phyloP scores from a whole-genome alignment of 345 rosid genomes.

The Hypericum androsaemum region DNA sequence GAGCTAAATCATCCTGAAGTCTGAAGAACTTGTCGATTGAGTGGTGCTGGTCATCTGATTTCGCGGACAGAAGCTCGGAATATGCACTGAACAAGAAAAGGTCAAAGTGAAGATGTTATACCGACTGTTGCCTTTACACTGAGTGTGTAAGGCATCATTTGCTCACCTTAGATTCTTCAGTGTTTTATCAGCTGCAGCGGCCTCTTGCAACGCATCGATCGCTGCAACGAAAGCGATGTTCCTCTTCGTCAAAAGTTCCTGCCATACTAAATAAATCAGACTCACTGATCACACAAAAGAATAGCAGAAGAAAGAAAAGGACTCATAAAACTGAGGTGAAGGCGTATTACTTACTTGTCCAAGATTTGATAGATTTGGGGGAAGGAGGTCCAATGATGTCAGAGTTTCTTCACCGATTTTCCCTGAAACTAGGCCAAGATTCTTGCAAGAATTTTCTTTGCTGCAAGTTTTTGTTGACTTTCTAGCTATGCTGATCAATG shows the following conservation, averaged over 20 bases:
- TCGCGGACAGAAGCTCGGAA: constrained; percentile 42
- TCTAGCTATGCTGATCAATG: constrained; percentile 18
- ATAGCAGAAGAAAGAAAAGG: neutral
- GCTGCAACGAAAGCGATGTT: constrained; percentile 46
- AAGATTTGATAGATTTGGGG: constrained; percentile 39
- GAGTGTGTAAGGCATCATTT: neutral
- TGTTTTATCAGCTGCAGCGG: constrained; percentile 54
- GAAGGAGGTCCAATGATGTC: constrained; percentile 46
- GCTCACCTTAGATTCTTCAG: constrained; percentile 56
- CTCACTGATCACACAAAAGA: neutral
- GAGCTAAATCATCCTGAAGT: constrained; percentile 47
- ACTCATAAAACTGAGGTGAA: neutral
- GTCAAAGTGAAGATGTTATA: neutral
- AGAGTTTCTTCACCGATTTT: constrained; percentile 22
- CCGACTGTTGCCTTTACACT: too few relatives aligned
- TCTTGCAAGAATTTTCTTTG: constrained; percentile 15
- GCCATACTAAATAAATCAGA: constrained; percentile 6
- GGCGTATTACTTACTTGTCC: constrained; percentile 38
- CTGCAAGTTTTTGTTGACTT: constrained; percentile 22
- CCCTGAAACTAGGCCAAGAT: constrained; percentile 15
- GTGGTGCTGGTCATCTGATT: constrained; percentile 27
- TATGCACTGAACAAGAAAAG: constrained; percentile 29
- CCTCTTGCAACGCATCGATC: constrained; percentile 52
- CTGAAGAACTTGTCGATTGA: constrained; percentile 39
- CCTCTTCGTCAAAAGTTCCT: constrained; percentile 49